phyloP scores from a whole-genome alignment of 1,284 basidiomycete species.

The Sparassis latifolia region DNA sequence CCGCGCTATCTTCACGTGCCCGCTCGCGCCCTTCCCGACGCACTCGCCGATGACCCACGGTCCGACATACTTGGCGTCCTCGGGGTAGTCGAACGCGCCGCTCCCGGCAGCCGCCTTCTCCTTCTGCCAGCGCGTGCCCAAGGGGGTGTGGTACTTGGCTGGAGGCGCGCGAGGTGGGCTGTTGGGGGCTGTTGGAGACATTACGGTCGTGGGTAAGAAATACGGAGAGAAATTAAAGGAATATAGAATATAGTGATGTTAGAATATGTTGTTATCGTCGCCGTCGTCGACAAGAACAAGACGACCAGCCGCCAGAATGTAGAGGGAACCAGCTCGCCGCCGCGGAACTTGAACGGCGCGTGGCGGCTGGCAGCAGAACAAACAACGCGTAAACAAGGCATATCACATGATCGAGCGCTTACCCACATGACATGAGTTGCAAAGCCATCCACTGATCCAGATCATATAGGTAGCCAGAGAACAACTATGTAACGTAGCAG shows the following conservation, averaged over 20 bases:
- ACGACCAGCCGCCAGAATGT: not conserved
- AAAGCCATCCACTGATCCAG: too few species aligned
- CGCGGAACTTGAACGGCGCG: conserved; percentile 3
- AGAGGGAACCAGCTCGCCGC: not conserved
- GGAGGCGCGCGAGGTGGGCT: conserved; percentile 64
- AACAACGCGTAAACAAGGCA: conserved; percentile 19
- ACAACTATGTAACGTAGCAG: not conserved
- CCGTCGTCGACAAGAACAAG: conserved; percentile 2
- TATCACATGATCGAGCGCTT: not conserved
- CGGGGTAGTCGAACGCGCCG: conserved; percentile 64
- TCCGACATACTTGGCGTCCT: conserved; percentile 69
- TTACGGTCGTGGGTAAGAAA: conserved; percentile 1
- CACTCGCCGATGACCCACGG: conserved; percentile 90
- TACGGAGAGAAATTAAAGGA: conserved; percentile 1
- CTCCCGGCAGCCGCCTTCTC: conserved; percentile 70
- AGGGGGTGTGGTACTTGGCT: conserved; percentile 56
- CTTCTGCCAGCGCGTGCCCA: conserved; percentile 78
- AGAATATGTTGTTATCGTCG: conserved; percentile 1
- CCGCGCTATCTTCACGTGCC: conserved; percentile 92
- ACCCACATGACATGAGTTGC: too few species aligned
- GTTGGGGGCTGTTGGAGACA: conserved; percentile 16
- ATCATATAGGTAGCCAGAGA: not conserved
- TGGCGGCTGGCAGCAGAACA: conserved; percentile 12
- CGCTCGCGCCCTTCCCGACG: conserved; percentile 91
- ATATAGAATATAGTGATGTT: conserved; percentile 6